Base-by-base conservation (phyloP, 75 land plant genomes). In the Adiantum capillusveneris region DNA sequence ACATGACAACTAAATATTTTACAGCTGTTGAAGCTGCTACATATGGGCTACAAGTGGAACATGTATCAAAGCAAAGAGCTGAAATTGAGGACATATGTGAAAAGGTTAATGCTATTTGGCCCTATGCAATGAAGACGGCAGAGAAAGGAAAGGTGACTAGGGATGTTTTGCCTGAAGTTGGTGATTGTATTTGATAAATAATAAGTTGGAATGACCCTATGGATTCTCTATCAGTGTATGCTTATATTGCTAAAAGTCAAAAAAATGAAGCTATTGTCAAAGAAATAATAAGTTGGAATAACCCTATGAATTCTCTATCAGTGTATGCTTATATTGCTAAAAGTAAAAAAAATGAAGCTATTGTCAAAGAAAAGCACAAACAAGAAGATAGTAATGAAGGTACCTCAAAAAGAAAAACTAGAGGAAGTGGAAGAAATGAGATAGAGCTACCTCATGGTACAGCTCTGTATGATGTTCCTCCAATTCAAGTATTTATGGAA, bases 381-480 rank as follows among this genome's bases (percentile, higher is more conserved):
- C 13, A 13, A 13, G 42, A 39, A 39, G 42, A 13, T n/a, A 13
- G 42, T 13, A 39, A 39, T 39, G 42, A 39, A 39, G 42, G 42
- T 39, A 39, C 13, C 7, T 39, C 42, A 39, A 39, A 39, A 13
- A 39, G 42, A 13, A 13, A 39, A 39, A 39, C 42, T 7, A 39
- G 42, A 39, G 42, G 42, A 39, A 39, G 42, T 39, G 42, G 42
- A 39, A 39, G 42, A 39, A 39, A 39, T 7, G 42, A 39, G 42
- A 39, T 13, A 39, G 7, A 39, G 42, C 13, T 39, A 39, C 42
- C 7, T 39, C 42, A 13, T 39, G 42, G 13, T 39, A 13, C 42
- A 39, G 13, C 42, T 39, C 42, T 13, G 13, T 13, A 39, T 39
- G 42, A 39, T 39, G 42, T 39, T 39, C 42, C 42, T 39, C 42